Conservation (phyloP, 768 basidiomycete genomes). For the Mycena haematopus region DNA sequence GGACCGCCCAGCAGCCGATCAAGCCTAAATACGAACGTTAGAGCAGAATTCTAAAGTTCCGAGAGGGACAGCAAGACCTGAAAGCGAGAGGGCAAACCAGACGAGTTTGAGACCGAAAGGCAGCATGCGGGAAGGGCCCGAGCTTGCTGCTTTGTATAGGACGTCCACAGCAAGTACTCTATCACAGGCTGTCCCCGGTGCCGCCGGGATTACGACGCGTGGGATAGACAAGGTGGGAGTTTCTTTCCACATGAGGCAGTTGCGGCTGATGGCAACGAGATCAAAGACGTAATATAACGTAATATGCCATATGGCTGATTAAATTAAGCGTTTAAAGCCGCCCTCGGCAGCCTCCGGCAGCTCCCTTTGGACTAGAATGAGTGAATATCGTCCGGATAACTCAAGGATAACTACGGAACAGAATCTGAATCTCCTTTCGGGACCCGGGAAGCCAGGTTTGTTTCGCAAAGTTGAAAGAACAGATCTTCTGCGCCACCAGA, state of each 20-base stretch:
- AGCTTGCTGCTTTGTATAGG: constrained; percentile 9
- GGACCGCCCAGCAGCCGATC: constrained; percentile 32
- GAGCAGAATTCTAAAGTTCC: neutral
- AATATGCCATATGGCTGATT: constrained; percentile 8
- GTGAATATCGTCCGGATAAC: neutral
- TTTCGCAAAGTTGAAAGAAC: neutral
- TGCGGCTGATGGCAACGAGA: constrained; percentile 5
- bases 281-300: constrained; percentile 15
- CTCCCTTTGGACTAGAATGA: neutral
- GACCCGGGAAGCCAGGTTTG: neutral
- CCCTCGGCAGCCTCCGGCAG: neutral
- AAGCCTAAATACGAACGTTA: constrained; percentile 17
- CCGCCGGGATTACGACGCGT: constrained; percentile 15
- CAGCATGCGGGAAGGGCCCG: constrained; percentile 21
- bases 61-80: constrained; percentile 1
- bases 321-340: constrained; percentile 16
- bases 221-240: neutral
- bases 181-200: constrained; percentile 12
- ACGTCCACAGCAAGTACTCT: neutral
- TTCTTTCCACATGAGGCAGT: neutral
- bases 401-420: neutral
- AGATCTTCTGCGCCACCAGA: neutral
- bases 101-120: constrained; percentile 30
- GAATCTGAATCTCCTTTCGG: neutral
- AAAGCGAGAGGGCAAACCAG: constrained; percentile 29